Evolutionary conservation across 805 yeast species (phyloP), one percentile per base, ranked within the genome.

Genomic region (Candida glaebosa): DNA sequence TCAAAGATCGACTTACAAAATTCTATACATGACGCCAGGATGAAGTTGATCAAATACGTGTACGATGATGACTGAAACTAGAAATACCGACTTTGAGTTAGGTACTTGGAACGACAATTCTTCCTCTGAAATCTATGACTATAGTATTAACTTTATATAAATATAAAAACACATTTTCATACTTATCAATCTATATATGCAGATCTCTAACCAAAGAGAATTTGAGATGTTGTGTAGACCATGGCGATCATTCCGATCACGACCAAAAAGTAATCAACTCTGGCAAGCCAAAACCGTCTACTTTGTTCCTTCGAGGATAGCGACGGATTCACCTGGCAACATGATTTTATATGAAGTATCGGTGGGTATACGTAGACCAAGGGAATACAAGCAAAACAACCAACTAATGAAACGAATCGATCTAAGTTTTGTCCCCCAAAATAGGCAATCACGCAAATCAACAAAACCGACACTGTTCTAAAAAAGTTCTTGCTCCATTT

Each of bases 351-450:
- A 53, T 86, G 93, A 40, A 86, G 64, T 71, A 86, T 70, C 14
- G 95, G 93, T 6, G 95, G 93, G 53, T 85, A 84, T 79, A 86
- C 81, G 64, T 86, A 86, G 4, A 86, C 93, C 65, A 86, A 72
- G 2, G 95, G 95, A 41, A 86, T 83, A 54, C 95, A 86, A 1
- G 91, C 90, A 64, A 86, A 82, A 39, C 89, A 83, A 3, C 95
- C 95, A 39, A 86, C 84, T 54, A 86, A 80, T 2, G 90, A 81
- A 8, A 86, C 91, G 62, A 86, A 83, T 47, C 68, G 72, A 56
- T 86, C 93, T 46, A 86, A 63, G 51, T 84, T 78, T 43, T 75
- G 69, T 1, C 89, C 84, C 0, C 91, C 91, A 46, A 71, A 69
- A 46, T 78, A 76, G 0, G 93, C 88, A 44, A 82, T 68, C 10